Base-by-base conservation (phyloP, 345 rosid species). In the Eucalyptus camaldulensis region DNA sequence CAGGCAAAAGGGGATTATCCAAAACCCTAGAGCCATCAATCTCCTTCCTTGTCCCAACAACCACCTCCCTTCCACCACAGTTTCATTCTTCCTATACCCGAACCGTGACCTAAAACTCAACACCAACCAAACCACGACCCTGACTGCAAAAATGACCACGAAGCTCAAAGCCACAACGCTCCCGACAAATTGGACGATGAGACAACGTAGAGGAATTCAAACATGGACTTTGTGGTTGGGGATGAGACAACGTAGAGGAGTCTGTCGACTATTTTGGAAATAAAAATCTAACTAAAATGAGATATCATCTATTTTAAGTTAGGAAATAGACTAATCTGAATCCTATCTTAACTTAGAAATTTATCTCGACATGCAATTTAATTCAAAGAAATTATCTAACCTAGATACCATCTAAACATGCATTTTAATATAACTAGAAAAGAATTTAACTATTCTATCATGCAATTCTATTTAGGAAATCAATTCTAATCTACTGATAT, bases 31-130 rank as follows among this genome's bases (percentile, higher is more conserved):
- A 90, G 53, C 93, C 87, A 87, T 60, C 87, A 49, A 47, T 86
- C 58, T 88, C 90, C 3, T 45, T 88, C 85, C 87, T 88, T 37
- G 83, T 95, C 91, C 92, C 95, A 10, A 97, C 97, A 33, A 97
- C 93, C 86, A 97, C 99, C 91, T 96, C 99, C 88, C 86, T 95
- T 33, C 99, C 99, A 88, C 94, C 65, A 94, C 92, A 25, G 21
- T 88, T 31, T 49, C 65, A 43, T 91, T 94, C 58, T 54, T 88
- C 40, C 69, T 17, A 85, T 86, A 47, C 67, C 86, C 90, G 13
- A 96, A 93, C 29, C 87, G 86, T 87, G 90, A 80, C 89, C 88
- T 93, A 10, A 96, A 85, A 62, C 91, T 94, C 8, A 87, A 72
- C 89, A 91, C 93, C 85, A 97, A 90, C 13, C 87, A 76, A 86